Conservation (phyloP, 2,329 filamentous ascomycete species). For the Lasiodiplodia sp. region DNA sequence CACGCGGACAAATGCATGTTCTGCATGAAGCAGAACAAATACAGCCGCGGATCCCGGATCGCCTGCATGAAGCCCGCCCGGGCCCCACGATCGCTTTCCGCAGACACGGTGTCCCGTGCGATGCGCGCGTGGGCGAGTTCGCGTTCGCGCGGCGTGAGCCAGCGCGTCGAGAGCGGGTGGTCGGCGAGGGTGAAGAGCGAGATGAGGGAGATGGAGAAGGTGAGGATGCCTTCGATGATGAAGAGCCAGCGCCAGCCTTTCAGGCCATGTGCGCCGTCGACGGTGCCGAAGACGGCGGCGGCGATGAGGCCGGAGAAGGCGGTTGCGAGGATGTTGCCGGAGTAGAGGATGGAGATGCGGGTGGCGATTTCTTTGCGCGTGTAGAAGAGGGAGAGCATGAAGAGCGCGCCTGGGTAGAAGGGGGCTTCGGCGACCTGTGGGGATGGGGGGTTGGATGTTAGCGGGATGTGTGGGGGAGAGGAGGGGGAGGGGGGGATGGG, state of each 20-base stretch:
- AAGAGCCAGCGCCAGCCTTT: conserved; percentile 14
- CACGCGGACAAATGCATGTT: conserved; percentile 9
- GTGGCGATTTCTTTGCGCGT: conserved; percentile 48
- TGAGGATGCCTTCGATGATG: conserved; percentile 17
- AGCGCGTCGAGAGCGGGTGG: conserved; percentile 50
- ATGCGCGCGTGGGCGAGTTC: conserved; percentile 47
- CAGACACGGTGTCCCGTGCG: conserved; percentile 60
- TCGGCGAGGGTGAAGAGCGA: conserved; percentile 40
- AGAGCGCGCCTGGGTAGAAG: conserved; percentile 45
- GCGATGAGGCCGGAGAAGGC: conserved; percentile 53
- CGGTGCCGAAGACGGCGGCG: conserved; percentile 39
- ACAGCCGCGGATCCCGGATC: not conserved
- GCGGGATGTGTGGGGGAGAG: no score
- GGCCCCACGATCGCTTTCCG: conserved; percentile 37
- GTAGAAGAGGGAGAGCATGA: conserved; percentile 47
- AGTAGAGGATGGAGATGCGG: conserved; percentile 48
- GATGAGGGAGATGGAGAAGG: conserved; percentile 37
- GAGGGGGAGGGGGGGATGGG: no score
- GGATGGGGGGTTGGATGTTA: not conserved
- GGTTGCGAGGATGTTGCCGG: conserved; percentile 49
- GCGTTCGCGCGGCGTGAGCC: conserved; percentile 57
- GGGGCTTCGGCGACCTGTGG: conserved; percentile 43
- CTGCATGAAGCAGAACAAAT: conserved; percentile 21
- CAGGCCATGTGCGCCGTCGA: conserved; percentile 36
- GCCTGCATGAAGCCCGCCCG: not conserved